Base-by-base conservation (phyloP, 805 yeast genomes). In the Ogataea siamensis region DNA sequence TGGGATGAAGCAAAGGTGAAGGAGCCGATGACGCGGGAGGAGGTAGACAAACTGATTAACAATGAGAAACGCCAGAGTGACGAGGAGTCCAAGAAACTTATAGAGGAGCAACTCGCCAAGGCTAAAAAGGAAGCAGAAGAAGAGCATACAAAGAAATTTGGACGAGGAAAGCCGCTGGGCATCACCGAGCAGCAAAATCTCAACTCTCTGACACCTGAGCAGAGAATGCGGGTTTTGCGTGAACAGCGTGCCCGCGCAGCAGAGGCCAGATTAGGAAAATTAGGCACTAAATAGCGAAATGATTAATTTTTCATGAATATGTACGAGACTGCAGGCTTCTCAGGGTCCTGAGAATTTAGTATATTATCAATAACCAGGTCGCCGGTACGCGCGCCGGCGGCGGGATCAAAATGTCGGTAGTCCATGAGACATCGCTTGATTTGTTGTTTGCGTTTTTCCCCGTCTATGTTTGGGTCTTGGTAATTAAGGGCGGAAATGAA, bases 181-280 rank as follows among this genome's bases (percentile, higher is more conserved):
- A 23, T 47, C 12, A 46, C 57, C 1, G 63, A 59, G 28, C 70
- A 63, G 46, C 63, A 66, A 15, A 78, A 77, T 31, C 51, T 80
- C 37, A 71, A 74, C 29, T 80, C 88, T 0, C 66, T 91, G 38
- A 72, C 78, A 6, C 87, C 80, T 1, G 87, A 79, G 17, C 96
- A 89, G 47, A 73, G 78, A 52, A 70, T 73, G 72, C 74, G 80
- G 52, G 64, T 93, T 14, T 88, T 89, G 84, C 76, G 99, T 43
- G 99, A 93, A 53, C 89, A 89, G 54, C 71, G 98, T 38, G 97
- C 97, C 1, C 73, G 98, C 39, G 99, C 99, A 0, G 97, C 95
- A 0, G 98, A 93, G 58, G 95, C 91, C 0, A 71, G 99, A 50
- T 12, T 35, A 26, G 46, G 34, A 24, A 26, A 29, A 18, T 7